Conservation (phyloP, 345 rosid species). For the Tarenaya hassleriana region DNA sequence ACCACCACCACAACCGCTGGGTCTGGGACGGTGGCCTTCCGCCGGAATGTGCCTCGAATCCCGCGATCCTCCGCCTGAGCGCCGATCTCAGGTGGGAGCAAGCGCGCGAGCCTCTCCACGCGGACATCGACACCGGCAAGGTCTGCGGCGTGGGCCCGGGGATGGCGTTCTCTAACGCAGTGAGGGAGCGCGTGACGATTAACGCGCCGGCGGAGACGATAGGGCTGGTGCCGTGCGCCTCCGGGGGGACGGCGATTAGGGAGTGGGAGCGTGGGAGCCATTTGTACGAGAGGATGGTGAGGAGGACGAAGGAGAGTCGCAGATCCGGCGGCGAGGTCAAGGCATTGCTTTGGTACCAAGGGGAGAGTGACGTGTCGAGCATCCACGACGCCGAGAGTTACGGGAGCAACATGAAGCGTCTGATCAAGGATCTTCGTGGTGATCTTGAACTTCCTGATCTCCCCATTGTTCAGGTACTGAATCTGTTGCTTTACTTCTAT, state of each 20-base stretch:
- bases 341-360: slow-evolving; percentile 86
- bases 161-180: slow-evolving; percentile 69
- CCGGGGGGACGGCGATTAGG: slow-evolving; percentile 80
- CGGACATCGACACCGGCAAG: slow-evolving; percentile 58
- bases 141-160: slow-evolving; percentile 87
- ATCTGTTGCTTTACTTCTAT: neutral
- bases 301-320: slow-evolving; percentile 51
- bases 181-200: slow-evolving; percentile 24
- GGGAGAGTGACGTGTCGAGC: slow-evolving; percentile 68
- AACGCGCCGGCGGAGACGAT: slow-evolving; percentile 16
- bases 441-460: slow-evolving; percentile 68
- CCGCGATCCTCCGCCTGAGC: slow-evolving; percentile 52
- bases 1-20: slow-evolving; percentile 31
- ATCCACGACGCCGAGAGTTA: slow-evolving; percentile 58
- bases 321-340: slow-evolving; percentile 56
- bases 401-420: slow-evolving; percentile 45
- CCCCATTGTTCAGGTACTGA: slow-evolving; percentile 62
- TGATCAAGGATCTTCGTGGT: slow-evolving; percentile 50
- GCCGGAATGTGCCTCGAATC: slow-evolving; percentile 47
- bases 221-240: slow-evolving; percentile 80
- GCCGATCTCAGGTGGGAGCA: slow-evolving; percentile 61
- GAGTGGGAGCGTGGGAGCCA: slow-evolving; percentile 73
- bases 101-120: slow-evolving; percentile 76
- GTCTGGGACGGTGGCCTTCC: slow-evolving; percentile 68
- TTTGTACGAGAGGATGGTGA: slow-evolving; percentile 67